Evolutionary conservation across 2,329 filamentous ascomycete genomes (phyloP).

Genomic region (Chrysoporthe deuterocubensis): DNA sequence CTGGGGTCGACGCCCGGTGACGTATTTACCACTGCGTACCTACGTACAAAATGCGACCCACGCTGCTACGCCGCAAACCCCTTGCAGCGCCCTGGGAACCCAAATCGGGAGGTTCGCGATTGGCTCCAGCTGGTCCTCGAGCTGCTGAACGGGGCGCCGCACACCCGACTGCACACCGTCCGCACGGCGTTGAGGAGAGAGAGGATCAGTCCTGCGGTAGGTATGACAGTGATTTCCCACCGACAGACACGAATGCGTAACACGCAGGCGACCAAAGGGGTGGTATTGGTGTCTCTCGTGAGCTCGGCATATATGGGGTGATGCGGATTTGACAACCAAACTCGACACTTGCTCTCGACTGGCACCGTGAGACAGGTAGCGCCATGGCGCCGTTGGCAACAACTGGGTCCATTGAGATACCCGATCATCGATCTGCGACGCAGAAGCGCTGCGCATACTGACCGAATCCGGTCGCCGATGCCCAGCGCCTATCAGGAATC

Average conservation of each 20-base stretch:
- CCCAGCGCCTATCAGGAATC: not conserved
- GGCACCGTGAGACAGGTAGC: too few relatives aligned
- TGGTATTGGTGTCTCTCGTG: too few relatives aligned
- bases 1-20: not conserved
- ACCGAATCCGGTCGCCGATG: not conserved
- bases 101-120: not conserved
- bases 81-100: not conserved
- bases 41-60: not conserved
- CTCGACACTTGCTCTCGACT: too few relatives aligned
- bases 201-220: not conserved
- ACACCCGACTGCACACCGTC: not conserved
- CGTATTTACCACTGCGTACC: slow-evolving; percentile 6
- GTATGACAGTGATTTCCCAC: not conserved
- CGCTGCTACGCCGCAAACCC: not conserved
- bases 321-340: too few relatives aligned
- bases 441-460: not conserved
- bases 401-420: not conserved
- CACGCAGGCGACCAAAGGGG: too few relatives aligned
- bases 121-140: not conserved
- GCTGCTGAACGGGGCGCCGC: not conserved
- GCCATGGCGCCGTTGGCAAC: not conserved
- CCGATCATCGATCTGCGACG: not conserved
- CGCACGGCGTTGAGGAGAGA: not conserved
- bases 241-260: not conserved
- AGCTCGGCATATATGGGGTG: too few relatives aligned